These are phyloP conservation scores for Penicillium fuscoglaucum DNA, from an alignment of 2,329 filamentous ascomycete species.

Conservation along the genomic window DNA sequence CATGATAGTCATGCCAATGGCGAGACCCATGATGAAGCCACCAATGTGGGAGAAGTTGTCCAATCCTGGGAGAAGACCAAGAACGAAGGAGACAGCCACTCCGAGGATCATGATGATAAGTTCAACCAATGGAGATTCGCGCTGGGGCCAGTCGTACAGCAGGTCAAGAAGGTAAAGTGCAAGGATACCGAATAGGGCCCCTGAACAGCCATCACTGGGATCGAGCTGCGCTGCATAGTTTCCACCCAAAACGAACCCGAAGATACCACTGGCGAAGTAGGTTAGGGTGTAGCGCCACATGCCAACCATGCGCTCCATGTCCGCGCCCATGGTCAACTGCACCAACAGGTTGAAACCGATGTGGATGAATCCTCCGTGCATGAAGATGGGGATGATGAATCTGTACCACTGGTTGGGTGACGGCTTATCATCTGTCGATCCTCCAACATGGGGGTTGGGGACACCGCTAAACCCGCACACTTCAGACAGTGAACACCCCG, in stretches of 20 bases:
- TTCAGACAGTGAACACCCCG: conserved; percentile 68
- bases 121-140: conserved; percentile 74
- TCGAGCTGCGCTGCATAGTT: conserved; percentile 85
- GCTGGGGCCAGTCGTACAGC: conserved; percentile 86
- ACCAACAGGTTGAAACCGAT: conserved; percentile 94
- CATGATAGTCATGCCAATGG: conserved; percentile 80
- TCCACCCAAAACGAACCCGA: conserved; percentile 90
- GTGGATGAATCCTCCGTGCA: conserved; percentile 91
- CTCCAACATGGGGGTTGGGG: conserved; percentile 59
- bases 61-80: conserved; percentile 85
- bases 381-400: conserved; percentile 92
- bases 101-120: conserved; percentile 85
- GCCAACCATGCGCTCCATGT: conserved; percentile 91
- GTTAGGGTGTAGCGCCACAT: conserved; percentile 84
- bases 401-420: conserved; percentile 93
- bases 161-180: conserved; percentile 86
- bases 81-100: conserved; percentile 83
- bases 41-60: conserved; percentile 99
- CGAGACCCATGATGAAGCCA: conserved; percentile 88
- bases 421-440: conserved; percentile 56
- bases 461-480: conserved; percentile 83
- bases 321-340: conserved; percentile 83
- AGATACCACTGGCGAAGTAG: conserved; percentile 88
- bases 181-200: conserved; percentile 86
- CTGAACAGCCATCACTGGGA: conserved; percentile 84